Percentiles rank a stretch among this genome's conserved stretches.
Evolutionary conservation across 2,329 filamentous ascomycete genomes (phyloP).

Genomic region (Elsinoe australis): DNA sequence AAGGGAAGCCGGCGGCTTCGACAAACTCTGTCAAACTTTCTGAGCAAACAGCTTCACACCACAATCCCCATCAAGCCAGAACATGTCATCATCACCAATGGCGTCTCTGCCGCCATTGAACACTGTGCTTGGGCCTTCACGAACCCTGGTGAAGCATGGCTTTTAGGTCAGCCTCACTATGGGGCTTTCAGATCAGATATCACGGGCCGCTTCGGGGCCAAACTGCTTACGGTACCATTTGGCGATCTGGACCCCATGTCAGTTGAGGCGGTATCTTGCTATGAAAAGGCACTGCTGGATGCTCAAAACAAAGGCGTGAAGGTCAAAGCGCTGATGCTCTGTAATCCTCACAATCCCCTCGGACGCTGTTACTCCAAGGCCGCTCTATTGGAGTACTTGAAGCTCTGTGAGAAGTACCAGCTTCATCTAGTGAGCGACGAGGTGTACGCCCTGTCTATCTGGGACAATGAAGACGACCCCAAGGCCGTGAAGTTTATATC

Average conservation of each 20-base stretch:
- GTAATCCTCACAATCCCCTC: slow-evolving; percentile 41
- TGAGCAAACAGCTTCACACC: slow-evolving; percentile 38
- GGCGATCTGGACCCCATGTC: slow-evolving; percentile 34
- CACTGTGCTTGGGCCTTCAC: slow-evolving; percentile 38
- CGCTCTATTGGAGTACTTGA: slow-evolving; percentile 24
- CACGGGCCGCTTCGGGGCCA: slow-evolving; percentile 33
- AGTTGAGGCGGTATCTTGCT: slow-evolving; percentile 28
- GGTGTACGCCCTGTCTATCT: slow-evolving; percentile 32
- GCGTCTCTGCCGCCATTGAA: slow-evolving; percentile 37
- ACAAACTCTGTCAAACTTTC: slow-evolving; percentile 34
- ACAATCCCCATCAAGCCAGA: slow-evolving; percentile 29
- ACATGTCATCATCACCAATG: slow-evolving; percentile 37
- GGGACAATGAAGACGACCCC: slow-evolving; percentile 19
- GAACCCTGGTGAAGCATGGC: slow-evolving; percentile 40
- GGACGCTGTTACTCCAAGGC: slow-evolving; percentile 26
- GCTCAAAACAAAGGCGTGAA: slow-evolving; percentile 30
- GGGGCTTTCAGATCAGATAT: slow-evolving; percentile 42
- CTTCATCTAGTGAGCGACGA: slow-evolving; percentile 34
- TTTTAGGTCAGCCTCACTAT: slow-evolving; percentile 43
- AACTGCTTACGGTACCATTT: slow-evolving; percentile 32
- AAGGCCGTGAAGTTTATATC: slow-evolving; percentile 23
- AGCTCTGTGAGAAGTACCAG: slow-evolving; percentile 27
- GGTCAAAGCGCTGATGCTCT: slow-evolving; percentile 37
- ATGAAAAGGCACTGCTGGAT: slow-evolving; percentile 33
- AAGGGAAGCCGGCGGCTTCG: slow-evolving; percentile 35